A percentile compares a stretch with the other conserved stretches of the same genome.
phyloP scores from a whole-genome alignment of 2,329 filamentous ascomycete species.

The Fonsecaea nubica region DNA sequence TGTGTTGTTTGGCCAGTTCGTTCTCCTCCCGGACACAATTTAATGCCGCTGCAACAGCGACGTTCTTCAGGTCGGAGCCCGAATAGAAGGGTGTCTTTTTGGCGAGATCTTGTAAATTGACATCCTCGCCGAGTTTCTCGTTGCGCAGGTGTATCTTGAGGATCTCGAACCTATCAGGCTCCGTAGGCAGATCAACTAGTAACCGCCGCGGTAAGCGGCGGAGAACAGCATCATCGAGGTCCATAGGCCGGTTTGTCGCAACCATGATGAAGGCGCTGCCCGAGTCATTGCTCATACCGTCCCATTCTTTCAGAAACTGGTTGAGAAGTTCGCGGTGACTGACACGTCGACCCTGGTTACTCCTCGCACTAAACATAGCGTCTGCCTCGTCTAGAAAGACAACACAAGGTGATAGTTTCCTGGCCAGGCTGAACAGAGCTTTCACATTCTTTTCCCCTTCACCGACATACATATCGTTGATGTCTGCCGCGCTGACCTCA shows the following conservation, averaged over 20 bases:
- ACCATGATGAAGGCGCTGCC: constrained; percentile 89
- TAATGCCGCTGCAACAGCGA: constrained; percentile 58
- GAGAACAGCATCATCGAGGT: constrained; percentile 72
- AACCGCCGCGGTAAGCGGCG: constrained; percentile 58
- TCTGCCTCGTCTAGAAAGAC: constrained; percentile 98
- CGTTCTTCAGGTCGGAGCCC: constrained; percentile 60
- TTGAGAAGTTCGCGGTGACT: constrained; percentile 91
- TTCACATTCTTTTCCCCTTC: constrained; percentile 96
- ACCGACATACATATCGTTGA: constrained; percentile 96
- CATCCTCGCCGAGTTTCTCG: constrained; percentile 51
- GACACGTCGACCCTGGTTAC: constrained; percentile 66
- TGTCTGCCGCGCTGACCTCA: constrained; percentile 86
- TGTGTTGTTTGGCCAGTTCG: constrained; percentile 41
- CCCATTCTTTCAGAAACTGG: constrained; percentile 96
- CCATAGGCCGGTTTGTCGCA: constrained; percentile 92
- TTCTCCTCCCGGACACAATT: constrained; percentile 58
- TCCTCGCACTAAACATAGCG: constrained; percentile 81
- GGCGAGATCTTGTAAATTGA: constrained; percentile 53
- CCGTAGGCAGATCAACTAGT: constrained; percentile 57
- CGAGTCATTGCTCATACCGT: constrained; percentile 80
- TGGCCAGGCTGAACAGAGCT: constrained; percentile 87
- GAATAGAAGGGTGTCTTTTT: constrained; percentile 57
- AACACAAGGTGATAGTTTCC: constrained; percentile 88
- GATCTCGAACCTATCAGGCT: constrained; percentile 55
- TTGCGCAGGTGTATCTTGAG: constrained; percentile 58